Evolutionary conservation across 441 rosid species (phyloP), one percentile per base, ranked within the genome.

Genomic region (Theobroma grandiflorum): DNA sequence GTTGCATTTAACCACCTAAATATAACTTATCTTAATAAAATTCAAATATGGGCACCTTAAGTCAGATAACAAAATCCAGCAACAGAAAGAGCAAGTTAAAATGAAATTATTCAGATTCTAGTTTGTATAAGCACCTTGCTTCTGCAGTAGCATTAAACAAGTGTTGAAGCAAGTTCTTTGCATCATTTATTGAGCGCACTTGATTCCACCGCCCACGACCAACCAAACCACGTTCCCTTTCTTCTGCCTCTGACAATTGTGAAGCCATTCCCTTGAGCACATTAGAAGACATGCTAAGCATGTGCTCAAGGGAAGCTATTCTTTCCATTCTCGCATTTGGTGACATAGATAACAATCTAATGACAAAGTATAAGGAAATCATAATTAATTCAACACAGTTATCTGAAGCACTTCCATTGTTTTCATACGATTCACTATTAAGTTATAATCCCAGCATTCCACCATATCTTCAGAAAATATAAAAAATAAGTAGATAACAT

Each of bases 201-300:
- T 84, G 86, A 70, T 88, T 92, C 96, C 94, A 92, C 40, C 90
- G 86, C 68, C 92, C 87, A 79, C 90, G 91, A 67, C 80, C 87
- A 78, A 82, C 81, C 72, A 88, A 74, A 72, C 84, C 84, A 69
- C 87, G 89, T 82, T 90, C 96, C 79, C 83, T 87, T 82, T 89
- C 92, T 86, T 90, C 92, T 85, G 93, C 93, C 83, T 88, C 96
- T 35, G 90, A 91, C 76, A 92, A 89, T 84, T 92, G 96, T 66
- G 94, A 89, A 78, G 89, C 90, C 96, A 92, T 92, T 64, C 84
- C 85, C 63, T 62, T 86, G 65, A 92, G 89, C 12, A 91, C 86
- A 82, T 84, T 84, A 68, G 94, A 87, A 72, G 94, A 91, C 87
- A 91, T 84, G 84, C 83, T 90, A 81, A 88, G 84, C 94, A 92